Percentiles rank a stretch among this genome's conserved stretches.
Evolutionary conservation across 2,329 filamentous ascomycete genomes (phyloP).

Genomic region (Teratosphaeria epicoccoides): DNA sequence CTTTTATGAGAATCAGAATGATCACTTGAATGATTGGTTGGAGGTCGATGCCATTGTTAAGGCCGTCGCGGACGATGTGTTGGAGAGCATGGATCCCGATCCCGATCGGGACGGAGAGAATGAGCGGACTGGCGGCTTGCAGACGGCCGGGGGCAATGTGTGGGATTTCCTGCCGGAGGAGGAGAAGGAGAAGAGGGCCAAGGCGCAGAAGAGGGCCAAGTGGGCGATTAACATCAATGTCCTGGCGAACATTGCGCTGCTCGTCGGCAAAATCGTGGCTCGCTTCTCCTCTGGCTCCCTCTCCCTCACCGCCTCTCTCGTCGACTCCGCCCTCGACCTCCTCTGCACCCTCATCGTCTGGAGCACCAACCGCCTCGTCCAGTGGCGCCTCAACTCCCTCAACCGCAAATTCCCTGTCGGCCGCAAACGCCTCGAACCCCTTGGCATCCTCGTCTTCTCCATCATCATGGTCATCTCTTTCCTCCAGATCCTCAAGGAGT

Average conservation of each 20-base stretch:
- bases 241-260: conserved; percentile 47
- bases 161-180: conserved; percentile 46
- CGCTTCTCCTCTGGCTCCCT: conserved; percentile 47
- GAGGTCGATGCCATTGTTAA: conserved; percentile 49
- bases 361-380: conserved; percentile 48
- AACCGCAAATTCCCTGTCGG: conserved; percentile 49
- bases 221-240: conserved; percentile 53
- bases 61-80: conserved; percentile 46
- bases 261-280: conserved; percentile 46
- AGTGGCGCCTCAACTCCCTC: conserved; percentile 44
- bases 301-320: conserved; percentile 50
- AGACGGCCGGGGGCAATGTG: conserved; percentile 40
- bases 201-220: conserved; percentile 38
- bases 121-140: conserved; percentile 43
- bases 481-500: conserved; percentile 50
- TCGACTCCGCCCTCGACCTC: conserved; percentile 51
- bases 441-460: conserved; percentile 53
- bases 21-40: conserved; percentile 46
- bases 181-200: conserved; percentile 39
- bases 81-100: conserved; percentile 52
- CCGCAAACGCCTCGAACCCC: conserved; percentile 46
- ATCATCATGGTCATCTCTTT: conserved; percentile 56
- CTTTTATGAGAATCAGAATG: conserved; percentile 48
- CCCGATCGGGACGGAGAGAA: conserved; percentile 46
- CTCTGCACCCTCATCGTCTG: conserved; percentile 52